Evolutionary conservation across 257 asterid genomes (phyloP).

Genomic region (Solanum sejunctum): DNA sequence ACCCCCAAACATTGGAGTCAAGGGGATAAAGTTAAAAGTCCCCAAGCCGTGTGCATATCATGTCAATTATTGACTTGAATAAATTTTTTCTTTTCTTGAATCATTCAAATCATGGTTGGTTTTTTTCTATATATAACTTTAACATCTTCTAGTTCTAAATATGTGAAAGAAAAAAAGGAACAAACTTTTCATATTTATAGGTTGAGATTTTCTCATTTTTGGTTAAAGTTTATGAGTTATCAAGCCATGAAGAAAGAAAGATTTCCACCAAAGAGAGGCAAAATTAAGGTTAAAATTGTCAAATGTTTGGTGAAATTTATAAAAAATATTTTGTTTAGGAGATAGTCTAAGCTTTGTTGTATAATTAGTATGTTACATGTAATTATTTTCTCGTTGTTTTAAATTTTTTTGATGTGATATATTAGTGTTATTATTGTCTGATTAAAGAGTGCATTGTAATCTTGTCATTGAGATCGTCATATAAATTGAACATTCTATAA

Average conservation of each 20-base stretch:
- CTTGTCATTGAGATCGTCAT: neutral
- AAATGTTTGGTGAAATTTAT: constrained; percentile 4
- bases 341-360: neutral
- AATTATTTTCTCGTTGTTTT: neutral
- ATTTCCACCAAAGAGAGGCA: constrained; percentile 32
- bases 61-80: neutral
- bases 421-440: neutral
- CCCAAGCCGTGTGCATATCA: neutral
- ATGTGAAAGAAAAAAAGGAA: neutral
- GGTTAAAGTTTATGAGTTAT: neutral
- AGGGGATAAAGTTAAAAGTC: neutral
- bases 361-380: neutral
- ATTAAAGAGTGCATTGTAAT: neutral
- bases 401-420: neutral
- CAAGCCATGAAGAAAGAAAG: neutral
- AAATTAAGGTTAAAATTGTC: constrained; percentile 9
- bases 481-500: no score
- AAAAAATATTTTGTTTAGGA: neutral
- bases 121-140: neutral
- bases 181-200: neutral
- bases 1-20: neutral
- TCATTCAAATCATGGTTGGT: neutral
- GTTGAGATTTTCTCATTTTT: neutral
- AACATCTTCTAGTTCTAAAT: neutral
- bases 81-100: neutral